Evolutionary conservation across 1,284 basidiomycete genomes (phyloP).

Genomic region (Grifola frondosa): DNA sequence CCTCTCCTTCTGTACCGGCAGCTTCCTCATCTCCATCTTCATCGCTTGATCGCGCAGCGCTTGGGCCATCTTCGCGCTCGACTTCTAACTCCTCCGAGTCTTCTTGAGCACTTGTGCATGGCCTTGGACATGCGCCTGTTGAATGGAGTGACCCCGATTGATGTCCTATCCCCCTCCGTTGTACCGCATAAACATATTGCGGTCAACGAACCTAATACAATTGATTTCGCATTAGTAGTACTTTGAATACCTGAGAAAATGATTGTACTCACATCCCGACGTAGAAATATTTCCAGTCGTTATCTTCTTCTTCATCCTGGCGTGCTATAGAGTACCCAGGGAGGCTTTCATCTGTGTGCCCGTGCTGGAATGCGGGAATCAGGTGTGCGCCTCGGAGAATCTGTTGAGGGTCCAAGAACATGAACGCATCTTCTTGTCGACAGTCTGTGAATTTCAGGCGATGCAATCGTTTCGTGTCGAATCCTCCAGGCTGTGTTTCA

Average conservation of each 20-base stretch:
- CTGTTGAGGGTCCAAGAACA: constrained; percentile 38
- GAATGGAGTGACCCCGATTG: too few species aligned
- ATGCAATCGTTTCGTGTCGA: constrained; percentile 23
- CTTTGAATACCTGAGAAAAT: too few species aligned
- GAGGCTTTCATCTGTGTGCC: constrained; percentile 21
- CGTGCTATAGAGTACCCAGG: constrained; percentile 20
- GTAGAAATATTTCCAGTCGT: constrained; percentile 6
- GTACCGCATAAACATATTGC: constrained; percentile 5
- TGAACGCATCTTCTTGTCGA: constrained; percentile 33
- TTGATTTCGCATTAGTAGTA: too few species aligned
- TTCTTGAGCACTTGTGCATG: too few species aligned
- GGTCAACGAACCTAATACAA: background rate
- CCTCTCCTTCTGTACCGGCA: too few species aligned
- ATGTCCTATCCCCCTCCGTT: background rate
- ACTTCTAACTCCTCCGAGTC: too few species aligned
- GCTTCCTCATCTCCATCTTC: too few species aligned
- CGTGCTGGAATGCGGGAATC: constrained; percentile 34
- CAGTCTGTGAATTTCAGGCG: constrained; percentile 35
- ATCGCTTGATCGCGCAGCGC: too few species aligned
- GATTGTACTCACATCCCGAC: constrained; percentile 5
- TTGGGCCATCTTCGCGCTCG: too few species aligned
- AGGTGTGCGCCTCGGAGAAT: constrained; percentile 39
- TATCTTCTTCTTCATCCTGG: background rate
- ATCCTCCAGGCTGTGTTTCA: constrained; percentile 17
- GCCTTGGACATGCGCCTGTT: too few species aligned